A percentile compares a stretch with the other conserved stretches of the same genome.
phyloP scores from a whole-genome alignment of 805 yeast species.

The Scheffersomyces lignosus region DNA sequence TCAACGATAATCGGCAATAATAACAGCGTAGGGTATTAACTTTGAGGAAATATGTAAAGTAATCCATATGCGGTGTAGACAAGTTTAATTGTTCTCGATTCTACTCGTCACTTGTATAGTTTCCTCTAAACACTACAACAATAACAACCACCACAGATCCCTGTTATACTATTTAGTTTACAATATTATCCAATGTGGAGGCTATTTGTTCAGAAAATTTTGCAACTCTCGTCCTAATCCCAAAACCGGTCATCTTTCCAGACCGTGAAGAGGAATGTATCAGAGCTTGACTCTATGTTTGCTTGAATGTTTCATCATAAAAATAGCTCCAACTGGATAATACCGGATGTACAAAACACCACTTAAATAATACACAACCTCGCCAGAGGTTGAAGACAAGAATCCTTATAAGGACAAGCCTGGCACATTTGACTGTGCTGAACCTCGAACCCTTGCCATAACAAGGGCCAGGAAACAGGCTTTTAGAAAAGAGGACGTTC shows the following conservation, averaged over 20 bases:
- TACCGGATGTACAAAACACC: slow-evolving; percentile 10
- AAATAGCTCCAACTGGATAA: slow-evolving; percentile 13
- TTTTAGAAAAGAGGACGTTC: slow-evolving; percentile 46
- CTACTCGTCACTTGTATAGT: too few species aligned
- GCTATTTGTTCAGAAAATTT: slow-evolving; percentile 33
- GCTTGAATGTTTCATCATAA: slow-evolving; percentile 73
- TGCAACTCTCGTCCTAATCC: slow-evolving; percentile 73
- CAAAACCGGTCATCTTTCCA: slow-evolving; percentile 46
- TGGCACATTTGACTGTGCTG: slow-evolving; percentile 75
- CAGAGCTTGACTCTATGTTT: slow-evolving; percentile 93
- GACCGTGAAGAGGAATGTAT: slow-evolving; percentile 47
- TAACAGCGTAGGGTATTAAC: too few species aligned
- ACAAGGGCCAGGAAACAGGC: slow-evolving; percentile 2
- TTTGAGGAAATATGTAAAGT: too few species aligned
- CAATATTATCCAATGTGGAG: too few species aligned
- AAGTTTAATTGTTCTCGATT: too few species aligned
- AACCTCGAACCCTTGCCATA: slow-evolving; percentile 11
- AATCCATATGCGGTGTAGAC: too few species aligned
- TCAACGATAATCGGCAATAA: too few species aligned
- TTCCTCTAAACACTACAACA: too few species aligned
- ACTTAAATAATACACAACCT: slow-evolving; percentile 22
- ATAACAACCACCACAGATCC: too few species aligned
- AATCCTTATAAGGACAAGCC: slow-evolving; percentile 36
- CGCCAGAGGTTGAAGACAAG: slow-evolving; percentile 17
- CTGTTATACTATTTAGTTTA: too few species aligned